Evolutionary conservation across 352 stramenopile genomes (phyloP), one percentile per base, ranked within the genome.

Genomic region (Phytophthora hibernalis): DNA sequence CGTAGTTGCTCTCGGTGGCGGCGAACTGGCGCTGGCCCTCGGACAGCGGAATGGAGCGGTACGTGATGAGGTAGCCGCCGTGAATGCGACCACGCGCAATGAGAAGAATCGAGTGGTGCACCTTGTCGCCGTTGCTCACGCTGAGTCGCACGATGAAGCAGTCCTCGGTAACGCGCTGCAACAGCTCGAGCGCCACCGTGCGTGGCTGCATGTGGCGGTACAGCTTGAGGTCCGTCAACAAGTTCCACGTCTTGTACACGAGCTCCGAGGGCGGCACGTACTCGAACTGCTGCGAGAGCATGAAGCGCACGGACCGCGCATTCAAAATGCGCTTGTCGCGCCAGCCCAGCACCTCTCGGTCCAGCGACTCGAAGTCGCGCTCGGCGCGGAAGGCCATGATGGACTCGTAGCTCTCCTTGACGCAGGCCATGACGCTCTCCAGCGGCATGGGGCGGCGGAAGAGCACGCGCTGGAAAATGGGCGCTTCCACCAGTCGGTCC

Each of bases 211-310:
- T 89, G 42, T 74, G 73, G 0, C 68, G 77, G 44, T 92, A 92
- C 4, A 80, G 26, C 12, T 74, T 64, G 18, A 83, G 54, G 40
- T 77, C 69, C 10, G 83, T 92, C 13, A 92, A 68, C 69, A 92
- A 54, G 24, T 72, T 57, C 81, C 81, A 92, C 50, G 83, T 92
- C 64, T 89, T 89, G 62, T 88, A 77, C 62, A 92, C 78, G 24
- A 92, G 69, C 38, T 87, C 76, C 11, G 72, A 61, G 4, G 82
- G 35, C 9, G 77, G 68, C 18, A 81, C 80, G 10, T 67, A 69
- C 38, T 74, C 52, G 30, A 92, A 90, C n/a, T 57, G 38, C 57
- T 92, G 79, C 43, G 81, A 79, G 10, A 92, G 58, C 63, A 83
- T 84, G 54, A 92, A 92, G 40, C 82, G 77, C n/a, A 92, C 61